Percentiles rank a stretch among this genome's conserved stretches.
Conservation (phyloP, 352 stramenopile species). For the Globisporangium emineosum region DNA sequence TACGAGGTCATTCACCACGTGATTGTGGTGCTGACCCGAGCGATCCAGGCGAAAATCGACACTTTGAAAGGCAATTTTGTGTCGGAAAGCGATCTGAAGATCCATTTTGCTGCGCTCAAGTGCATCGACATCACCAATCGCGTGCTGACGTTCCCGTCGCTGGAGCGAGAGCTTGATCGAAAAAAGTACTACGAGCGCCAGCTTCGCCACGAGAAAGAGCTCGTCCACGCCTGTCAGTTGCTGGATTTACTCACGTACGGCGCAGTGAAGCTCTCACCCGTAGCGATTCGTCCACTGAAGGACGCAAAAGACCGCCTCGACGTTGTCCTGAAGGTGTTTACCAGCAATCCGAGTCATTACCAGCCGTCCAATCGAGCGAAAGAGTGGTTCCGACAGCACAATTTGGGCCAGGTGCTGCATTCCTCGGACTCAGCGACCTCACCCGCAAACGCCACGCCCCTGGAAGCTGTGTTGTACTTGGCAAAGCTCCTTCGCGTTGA, state of each 20-base stretch:
- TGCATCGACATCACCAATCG: constrained; percentile 34
- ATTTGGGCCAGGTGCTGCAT: constrained; percentile 12
- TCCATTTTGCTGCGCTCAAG: constrained; percentile 26
- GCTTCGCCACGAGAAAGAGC: constrained; percentile 29
- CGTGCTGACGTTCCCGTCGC: constrained; percentile 31
- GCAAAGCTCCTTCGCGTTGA: constrained; percentile 46
- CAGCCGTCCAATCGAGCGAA: constrained; percentile 37
- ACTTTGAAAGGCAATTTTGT: constrained; percentile 31
- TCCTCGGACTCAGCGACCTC: neutral
- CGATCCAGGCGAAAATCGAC: constrained; percentile 33
- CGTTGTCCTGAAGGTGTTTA: constrained; percentile 48
- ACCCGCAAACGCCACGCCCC: constrained; percentile 12
- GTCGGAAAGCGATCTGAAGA: constrained; percentile 24
- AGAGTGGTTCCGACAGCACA: constrained; percentile 37
- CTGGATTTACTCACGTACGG: constrained; percentile 60
- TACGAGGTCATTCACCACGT: constrained; percentile 40
- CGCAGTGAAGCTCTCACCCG: constrained; percentile 36
- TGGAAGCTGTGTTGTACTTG: constrained; percentile 51
- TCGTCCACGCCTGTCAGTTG: constrained; percentile 43
- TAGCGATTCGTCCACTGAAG: constrained; percentile 23
- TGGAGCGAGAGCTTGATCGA: constrained; percentile 22
- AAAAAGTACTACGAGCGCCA: constrained; percentile 30
- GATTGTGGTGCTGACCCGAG: constrained; percentile 33
- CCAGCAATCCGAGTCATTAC: constrained; percentile 66
- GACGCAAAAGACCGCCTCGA: constrained; percentile 29